These are phyloP conservation scores for Lactifluus piperatus DNA, from an alignment of 768 basidiomycete genomes.

Conservation along the genomic window DNA sequence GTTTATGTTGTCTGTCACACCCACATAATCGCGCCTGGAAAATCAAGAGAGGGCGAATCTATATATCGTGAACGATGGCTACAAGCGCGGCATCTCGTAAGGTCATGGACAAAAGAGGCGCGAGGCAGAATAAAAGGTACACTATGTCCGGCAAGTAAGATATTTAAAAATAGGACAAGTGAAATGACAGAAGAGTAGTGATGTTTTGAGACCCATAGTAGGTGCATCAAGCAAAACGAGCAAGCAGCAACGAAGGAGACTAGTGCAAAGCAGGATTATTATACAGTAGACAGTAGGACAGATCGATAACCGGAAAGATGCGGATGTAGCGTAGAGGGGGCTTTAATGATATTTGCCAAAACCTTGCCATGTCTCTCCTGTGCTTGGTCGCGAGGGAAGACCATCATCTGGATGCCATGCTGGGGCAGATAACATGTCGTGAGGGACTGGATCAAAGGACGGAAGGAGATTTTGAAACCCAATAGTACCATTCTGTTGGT, in stretches of 20 bases:
- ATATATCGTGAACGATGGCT: constrained; percentile 9
- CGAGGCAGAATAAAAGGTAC: not conserved
- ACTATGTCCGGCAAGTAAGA: constrained; percentile 13
- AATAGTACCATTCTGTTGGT: constrained; percentile 9
- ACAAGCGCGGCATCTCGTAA: constrained; percentile 8
- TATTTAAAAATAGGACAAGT: constrained; percentile 14
- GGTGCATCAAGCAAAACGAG: constrained; percentile 5
- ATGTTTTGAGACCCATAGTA: not conserved
- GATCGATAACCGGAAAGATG: not conserved
- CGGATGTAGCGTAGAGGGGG: not conserved
- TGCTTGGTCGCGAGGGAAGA: not conserved
- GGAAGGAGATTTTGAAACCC: constrained; percentile 2
- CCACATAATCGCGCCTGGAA: not conserved
- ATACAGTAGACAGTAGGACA: not conserved
- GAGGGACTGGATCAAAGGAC: not conserved
- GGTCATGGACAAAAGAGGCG: not conserved
- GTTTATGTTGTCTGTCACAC: not conserved
- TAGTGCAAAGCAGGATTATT: not conserved
- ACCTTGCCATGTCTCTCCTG: constrained; percentile 7
- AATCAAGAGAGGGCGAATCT: not conserved
- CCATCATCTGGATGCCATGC: constrained; percentile 4
- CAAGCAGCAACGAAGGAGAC: not conserved
- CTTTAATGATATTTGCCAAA: constrained; percentile 9
- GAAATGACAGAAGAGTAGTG: not conserved
- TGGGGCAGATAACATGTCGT: not conserved